Conservation (phyloP, 2,329 filamentous ascomycete genomes). For the Colletotrichum sidae region DNA sequence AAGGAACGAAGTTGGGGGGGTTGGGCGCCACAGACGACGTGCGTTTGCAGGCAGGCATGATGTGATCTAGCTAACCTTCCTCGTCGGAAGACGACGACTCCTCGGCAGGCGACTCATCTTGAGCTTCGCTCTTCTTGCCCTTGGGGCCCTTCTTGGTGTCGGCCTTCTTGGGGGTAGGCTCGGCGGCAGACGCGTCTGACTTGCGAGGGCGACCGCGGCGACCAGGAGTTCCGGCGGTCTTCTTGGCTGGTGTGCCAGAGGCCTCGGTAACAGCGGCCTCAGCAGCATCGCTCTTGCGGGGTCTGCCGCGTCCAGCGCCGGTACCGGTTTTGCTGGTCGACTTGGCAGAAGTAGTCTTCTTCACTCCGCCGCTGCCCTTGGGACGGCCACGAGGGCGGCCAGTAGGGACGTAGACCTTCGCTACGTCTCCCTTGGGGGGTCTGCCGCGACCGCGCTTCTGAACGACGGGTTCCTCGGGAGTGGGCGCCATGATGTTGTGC, state of each 20-base stretch:
- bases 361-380: constrained; percentile 53
- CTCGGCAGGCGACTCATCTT: constrained; percentile 15
- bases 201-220: constrained; percentile 50
- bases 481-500: constrained; percentile 36
- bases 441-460: constrained; percentile 52
- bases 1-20: too few species aligned
- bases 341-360: constrained; percentile 39
- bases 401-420: constrained; percentile 50
- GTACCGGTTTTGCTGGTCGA: constrained; percentile 31
- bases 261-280: constrained; percentile 22
- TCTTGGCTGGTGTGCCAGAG: constrained; percentile 20
- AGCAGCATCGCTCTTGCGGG: constrained; percentile 43
- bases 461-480: constrained; percentile 23
- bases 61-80: constrained; percentile 27
- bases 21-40: neutral
- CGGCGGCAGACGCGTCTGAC: constrained; percentile 38
- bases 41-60: neutral
- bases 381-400: constrained; percentile 63
- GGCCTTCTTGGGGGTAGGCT: constrained; percentile 44
- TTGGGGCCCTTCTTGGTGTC: constrained; percentile 37
- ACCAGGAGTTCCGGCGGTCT: constrained; percentile 21
- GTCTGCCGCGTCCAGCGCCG: constrained; percentile 45
- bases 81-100: constrained; percentile 27
- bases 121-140: constrained; percentile 24
- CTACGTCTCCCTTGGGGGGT: constrained; percentile 53